Base-by-base conservation (phyloP, 208 protist species). In the Herpetomonas tarakana region DNA sequence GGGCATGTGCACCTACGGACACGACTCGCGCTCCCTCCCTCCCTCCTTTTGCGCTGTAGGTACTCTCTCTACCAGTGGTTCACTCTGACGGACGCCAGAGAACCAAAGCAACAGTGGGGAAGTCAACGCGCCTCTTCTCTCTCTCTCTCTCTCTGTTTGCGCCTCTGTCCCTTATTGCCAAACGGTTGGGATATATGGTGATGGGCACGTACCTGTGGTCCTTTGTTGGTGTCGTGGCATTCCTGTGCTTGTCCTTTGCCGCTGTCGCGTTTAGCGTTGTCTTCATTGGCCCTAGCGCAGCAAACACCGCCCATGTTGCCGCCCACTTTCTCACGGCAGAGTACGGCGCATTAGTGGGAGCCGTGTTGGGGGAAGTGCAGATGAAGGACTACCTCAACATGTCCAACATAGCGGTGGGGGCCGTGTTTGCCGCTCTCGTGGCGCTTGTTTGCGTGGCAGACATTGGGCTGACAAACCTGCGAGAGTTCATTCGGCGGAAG, bases 401-500 rank as follows among this genome's bases (percentile, higher is more conserved):
- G 67, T 56, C 45, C 25, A 65, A 73, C 50, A 35, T 76, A n/a
- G 65, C 49, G 3, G 27, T 67, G 21, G 54, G 60, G 0, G 70
- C 61, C 31, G 29, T 81, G 29, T 63, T 74, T 12, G 53, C 76
- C 16, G n/a, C 58, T 0, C 52, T 85, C 26, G 59, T 85, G 39
- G 35, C 19, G n/a, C 24, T 56, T 38, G 45, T 28, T 24, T 16
- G 11, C 3, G 54, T 84, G 52, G 57, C 87, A 0, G 86, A 93
- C 19, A 64, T 66, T 28, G 67, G 60, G 3, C 54, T 90, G 14
- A 47, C 76, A 6, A 41, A 35, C 14, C 50, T 82, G 9, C 77
- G 70, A 26, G 62, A 85, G 21, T 50, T 52, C 22, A 24, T 90
- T 38, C 64, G 78, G 16, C 22, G 53, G 28, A 71, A 74, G 51